These are phyloP conservation scores for Tuctoria greenei DNA, from an alignment of 176 grass and related monocot genomes.

Conservation along the genomic window DNA sequence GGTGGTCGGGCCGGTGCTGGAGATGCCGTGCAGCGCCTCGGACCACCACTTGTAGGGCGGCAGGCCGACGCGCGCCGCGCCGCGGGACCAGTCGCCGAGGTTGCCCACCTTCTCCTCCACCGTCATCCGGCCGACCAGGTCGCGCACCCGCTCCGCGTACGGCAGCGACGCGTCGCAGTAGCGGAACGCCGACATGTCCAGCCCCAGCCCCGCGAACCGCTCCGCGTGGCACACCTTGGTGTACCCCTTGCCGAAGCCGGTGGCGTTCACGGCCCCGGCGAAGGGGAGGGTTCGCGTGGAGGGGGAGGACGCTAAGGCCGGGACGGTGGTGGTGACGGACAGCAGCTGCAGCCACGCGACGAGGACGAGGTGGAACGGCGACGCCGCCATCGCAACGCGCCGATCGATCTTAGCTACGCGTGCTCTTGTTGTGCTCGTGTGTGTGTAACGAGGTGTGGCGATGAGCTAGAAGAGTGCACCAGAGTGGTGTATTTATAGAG, in stretches of 20 bases:
- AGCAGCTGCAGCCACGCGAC: background rate
- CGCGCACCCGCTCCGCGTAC: slow-evolving; percentile 17
- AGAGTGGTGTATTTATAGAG: background rate
- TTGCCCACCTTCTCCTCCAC: slow-evolving; percentile 46
- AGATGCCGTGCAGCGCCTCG: slow-evolving; percentile 45
- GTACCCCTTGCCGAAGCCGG: background rate
- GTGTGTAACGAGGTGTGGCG: no score
- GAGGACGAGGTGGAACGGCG: background rate
- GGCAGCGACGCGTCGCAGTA: slow-evolving; percentile 40
- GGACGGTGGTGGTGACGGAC: background rate
- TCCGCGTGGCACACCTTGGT: slow-evolving; percentile 4
- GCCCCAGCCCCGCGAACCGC: background rate
- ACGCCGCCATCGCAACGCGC: background rate
- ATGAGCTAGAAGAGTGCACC: no score
- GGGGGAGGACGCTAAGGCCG: no score
- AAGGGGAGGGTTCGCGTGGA: background rate
- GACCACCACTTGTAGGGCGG: slow-evolving; percentile 53
- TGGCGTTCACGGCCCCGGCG: background rate
- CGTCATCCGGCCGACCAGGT: slow-evolving; percentile 40
- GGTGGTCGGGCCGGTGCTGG: slow-evolving; percentile 17
- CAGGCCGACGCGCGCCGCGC: slow-evolving; percentile 35
- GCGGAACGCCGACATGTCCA: background rate
- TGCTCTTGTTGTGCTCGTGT: no score
- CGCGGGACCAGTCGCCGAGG: slow-evolving; percentile 7
- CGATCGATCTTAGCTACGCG: no score